Evolutionary conservation across 192 early-diverging fungal species (phyloP).

Genomic region (Lobulomyces angularis): DNA sequence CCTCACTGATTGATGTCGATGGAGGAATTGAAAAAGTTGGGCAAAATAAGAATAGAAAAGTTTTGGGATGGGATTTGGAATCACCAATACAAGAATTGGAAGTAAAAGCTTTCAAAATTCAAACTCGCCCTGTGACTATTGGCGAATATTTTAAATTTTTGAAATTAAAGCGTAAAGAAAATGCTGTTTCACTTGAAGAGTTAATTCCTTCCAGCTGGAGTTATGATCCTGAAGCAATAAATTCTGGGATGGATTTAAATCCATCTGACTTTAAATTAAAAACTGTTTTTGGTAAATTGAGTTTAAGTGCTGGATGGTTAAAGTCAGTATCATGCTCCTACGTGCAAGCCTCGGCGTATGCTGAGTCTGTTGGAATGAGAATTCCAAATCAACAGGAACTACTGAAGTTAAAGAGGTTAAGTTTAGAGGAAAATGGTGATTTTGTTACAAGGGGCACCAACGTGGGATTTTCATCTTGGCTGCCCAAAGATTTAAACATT

Average conservation of each 20-base stretch:
- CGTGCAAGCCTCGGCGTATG: slow-evolving; percentile 60
- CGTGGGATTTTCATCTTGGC: slow-evolving; percentile 57
- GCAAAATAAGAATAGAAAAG: slow-evolving; percentile 36
- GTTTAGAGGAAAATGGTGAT: slow-evolving; percentile 13
- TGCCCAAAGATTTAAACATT: slow-evolving; percentile 34
- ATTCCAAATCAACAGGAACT: slow-evolving; percentile 72
- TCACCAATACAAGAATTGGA: too few relatives aligned
- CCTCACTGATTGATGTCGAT: background rate
- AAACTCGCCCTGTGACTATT: slow-evolving; percentile 69
- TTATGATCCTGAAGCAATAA: background rate
- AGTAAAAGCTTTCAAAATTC: slow-evolving; percentile 45
- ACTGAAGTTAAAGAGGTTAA: slow-evolving; percentile 14
- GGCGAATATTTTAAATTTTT: slow-evolving; percentile 58
- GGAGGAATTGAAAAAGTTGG: slow-evolving; percentile 39
- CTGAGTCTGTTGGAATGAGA: slow-evolving; percentile 35
- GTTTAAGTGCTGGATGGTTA: slow-evolving; percentile 29
- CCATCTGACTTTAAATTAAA: slow-evolving; percentile 28
- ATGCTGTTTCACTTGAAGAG: too few relatives aligned
- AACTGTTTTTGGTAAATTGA: slow-evolving; percentile 55
- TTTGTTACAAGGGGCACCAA: slow-evolving; percentile 36
- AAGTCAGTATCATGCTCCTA: slow-evolving; percentile 67
- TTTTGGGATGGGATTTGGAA: slow-evolving; percentile 91
- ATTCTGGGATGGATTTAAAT: background rate
- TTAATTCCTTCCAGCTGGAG: slow-evolving; percentile 52
- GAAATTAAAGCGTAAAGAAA: slow-evolving; percentile 4